These are phyloP conservation scores for Nicotiana benthamiana DNA, from an alignment of 257 asterid species.

Conservation along the genomic window DNA sequence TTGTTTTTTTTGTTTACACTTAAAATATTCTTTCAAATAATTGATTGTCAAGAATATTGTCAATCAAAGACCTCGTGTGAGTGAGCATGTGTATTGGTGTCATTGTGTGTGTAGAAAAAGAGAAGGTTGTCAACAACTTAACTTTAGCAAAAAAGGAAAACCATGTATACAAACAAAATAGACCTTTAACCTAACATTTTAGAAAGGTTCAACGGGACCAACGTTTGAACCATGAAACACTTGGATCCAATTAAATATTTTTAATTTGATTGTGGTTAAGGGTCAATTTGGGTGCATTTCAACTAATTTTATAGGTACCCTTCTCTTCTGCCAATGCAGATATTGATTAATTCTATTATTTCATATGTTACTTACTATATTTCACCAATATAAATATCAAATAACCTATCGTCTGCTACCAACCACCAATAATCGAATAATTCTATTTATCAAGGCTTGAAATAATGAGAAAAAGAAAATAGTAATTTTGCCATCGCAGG, in stretches of 20 bases:
- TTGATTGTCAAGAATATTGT: not conserved
- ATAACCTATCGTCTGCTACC: too few species aligned
- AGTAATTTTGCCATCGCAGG: too few species aligned
- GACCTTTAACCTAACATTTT: conserved; percentile 1
- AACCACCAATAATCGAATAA: too few species aligned
- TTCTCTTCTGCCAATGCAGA: too few species aligned
- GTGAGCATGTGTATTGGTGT: not conserved
- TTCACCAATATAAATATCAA: too few species aligned
- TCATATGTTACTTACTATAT: rapidly evolving
- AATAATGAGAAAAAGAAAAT: too few species aligned
- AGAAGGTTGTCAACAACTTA: not conserved
- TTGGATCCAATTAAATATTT: not conserved
- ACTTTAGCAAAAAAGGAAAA: not conserved
- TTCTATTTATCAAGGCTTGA: too few species aligned
- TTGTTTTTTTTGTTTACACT: too few species aligned
- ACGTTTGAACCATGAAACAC: not conserved
- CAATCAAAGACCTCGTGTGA: conserved; percentile 5
- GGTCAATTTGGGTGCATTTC: too few species aligned
- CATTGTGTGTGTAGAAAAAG: not conserved
- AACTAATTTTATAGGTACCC: too few species aligned
- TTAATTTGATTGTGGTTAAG: too few species aligned
- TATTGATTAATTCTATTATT: too few species aligned
- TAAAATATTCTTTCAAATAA: not conserved
- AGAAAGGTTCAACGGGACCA: not conserved
- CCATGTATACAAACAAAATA: not conserved